These are phyloP conservation scores for Calocera viscosa DNA, from an alignment of 768 basidiomycete genomes.

Conservation along the genomic window DNA sequence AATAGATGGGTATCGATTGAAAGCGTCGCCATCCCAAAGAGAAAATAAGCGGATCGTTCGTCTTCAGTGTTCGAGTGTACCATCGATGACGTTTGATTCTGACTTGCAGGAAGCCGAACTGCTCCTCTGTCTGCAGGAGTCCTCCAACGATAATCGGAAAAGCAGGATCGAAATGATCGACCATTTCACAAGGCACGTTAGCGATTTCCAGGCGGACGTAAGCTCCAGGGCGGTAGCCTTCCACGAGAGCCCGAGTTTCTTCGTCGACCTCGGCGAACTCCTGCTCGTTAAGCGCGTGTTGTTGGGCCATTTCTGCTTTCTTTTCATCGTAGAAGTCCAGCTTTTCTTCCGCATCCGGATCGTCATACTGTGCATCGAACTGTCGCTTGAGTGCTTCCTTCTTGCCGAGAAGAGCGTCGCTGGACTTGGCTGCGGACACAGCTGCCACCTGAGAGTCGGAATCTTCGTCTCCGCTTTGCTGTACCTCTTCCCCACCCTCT, in stretches of 20 bases:
- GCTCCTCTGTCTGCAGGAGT: conserved; percentile 75
- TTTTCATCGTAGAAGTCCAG: conserved; percentile 81
- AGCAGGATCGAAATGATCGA: conserved; percentile 82
- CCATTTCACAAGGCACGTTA: conserved; percentile 78
- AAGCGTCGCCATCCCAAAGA: conserved; percentile 97
- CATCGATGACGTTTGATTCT: conserved; percentile 94
- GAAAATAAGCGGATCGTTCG: conserved; percentile 90
- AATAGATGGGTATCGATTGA: conserved; percentile 89
- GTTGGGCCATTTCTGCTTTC: conserved; percentile 82
- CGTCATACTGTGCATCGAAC: conserved; percentile 95
- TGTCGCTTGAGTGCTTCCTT: conserved; percentile 87
- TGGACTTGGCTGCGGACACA: conserved; percentile 14
- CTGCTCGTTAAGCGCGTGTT: conserved; percentile 65
- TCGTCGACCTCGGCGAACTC: conserved; percentile 74
- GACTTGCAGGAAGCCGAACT: conserved; percentile 87
- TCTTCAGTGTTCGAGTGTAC: conserved; percentile 84
- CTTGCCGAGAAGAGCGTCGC: conserved; percentile 54
- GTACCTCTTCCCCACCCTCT: conserved; percentile 31
- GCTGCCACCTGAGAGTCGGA: conserved; percentile 31
- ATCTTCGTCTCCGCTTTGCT: conserved; percentile 33
- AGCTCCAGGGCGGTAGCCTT: conserved; percentile 79
- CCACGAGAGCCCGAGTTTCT: conserved; percentile 67
- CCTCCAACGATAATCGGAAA: conserved; percentile 91
- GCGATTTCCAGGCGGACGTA: conserved; percentile 87
- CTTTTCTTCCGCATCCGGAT: conserved; percentile 50